These are phyloP conservation scores for Fallopia convolvulus DNA, from an alignment of 148 eudicot species.

Conservation along the genomic window DNA sequence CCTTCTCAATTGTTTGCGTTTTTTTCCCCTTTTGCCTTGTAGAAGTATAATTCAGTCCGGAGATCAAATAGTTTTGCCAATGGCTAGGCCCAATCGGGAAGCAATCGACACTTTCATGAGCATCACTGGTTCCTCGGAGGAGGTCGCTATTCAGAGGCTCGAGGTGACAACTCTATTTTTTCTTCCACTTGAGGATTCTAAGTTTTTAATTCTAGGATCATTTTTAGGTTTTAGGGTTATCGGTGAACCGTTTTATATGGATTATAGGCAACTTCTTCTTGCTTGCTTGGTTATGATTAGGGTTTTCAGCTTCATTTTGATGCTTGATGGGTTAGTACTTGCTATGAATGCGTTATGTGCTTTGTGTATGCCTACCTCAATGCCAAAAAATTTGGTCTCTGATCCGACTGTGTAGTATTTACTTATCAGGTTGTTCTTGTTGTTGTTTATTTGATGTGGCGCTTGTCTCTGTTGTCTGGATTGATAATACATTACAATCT, in stretches of 20 bases:
- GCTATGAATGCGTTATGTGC: background rate
- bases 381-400: background rate
- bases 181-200: background rate
- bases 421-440: background rate
- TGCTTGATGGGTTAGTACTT: background rate
- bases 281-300: background rate
- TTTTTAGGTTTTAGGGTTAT: background rate
- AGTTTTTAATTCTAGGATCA: background rate
- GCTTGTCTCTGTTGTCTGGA: background rate
- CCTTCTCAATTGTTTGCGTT: background rate
- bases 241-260: background rate
- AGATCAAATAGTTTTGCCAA: conserved; percentile 12
- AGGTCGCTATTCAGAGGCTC: conserved; percentile 49
- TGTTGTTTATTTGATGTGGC: background rate
- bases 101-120: conserved; percentile 69
- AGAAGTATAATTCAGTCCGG: background rate
- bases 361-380: background rate
- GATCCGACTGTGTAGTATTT: background rate
- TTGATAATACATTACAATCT: background rate
- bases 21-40: background rate
- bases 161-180: conserved; percentile 35
- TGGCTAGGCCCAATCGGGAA: conserved; percentile 63
- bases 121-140: conserved; percentile 72
- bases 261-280: background rate
- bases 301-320: conserved; percentile 9